Conservation (phyloP, 768 basidiomycete species). For the Melanogaster broomeanus region DNA sequence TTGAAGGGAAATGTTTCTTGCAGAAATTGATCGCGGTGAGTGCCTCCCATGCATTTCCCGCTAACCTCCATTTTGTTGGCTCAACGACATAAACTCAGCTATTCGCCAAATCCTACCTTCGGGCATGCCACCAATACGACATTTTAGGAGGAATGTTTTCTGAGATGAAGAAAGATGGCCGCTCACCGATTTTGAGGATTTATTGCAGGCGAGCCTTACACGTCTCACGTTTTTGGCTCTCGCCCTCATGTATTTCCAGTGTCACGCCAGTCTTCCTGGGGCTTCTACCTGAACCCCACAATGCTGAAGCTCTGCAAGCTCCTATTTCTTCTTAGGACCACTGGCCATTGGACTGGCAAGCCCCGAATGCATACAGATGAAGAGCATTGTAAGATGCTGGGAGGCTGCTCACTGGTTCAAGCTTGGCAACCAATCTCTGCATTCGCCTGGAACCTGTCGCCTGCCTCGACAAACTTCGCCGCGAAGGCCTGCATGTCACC, state of each 20-base stretch:
- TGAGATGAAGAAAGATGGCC: slow-evolving; percentile 35
- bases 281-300: slow-evolving; percentile 12
- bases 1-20: neutral
- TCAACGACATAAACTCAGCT: slow-evolving; percentile 29
- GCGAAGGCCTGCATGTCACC: neutral
- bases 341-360: slow-evolving; percentile 26
- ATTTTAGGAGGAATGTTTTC: slow-evolving; percentile 32
- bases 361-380: slow-evolving; percentile 25
- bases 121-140: slow-evolving; percentile 30
- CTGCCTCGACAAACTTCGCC: neutral
- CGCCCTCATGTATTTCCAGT: slow-evolving; percentile 14
- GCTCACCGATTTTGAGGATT: slow-evolving; percentile 39
- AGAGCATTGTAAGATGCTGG: neutral
- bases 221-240: neutral
- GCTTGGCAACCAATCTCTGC: neutral
- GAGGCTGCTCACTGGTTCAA: neutral
- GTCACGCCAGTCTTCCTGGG: slow-evolving; percentile 32
- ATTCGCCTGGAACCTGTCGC: neutral
- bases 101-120: slow-evolving; percentile 30
- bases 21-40: slow-evolving; percentile 22
- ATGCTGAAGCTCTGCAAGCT: slow-evolving; percentile 7
- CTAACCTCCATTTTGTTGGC: too few species aligned
- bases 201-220: slow-evolving; percentile 25
- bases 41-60: slow-evolving; percentile 2
- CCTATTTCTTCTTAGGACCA: neutral